Base-by-base conservation (phyloP, 148 eudicot species). In the Vaccinium macrocarpon region DNA sequence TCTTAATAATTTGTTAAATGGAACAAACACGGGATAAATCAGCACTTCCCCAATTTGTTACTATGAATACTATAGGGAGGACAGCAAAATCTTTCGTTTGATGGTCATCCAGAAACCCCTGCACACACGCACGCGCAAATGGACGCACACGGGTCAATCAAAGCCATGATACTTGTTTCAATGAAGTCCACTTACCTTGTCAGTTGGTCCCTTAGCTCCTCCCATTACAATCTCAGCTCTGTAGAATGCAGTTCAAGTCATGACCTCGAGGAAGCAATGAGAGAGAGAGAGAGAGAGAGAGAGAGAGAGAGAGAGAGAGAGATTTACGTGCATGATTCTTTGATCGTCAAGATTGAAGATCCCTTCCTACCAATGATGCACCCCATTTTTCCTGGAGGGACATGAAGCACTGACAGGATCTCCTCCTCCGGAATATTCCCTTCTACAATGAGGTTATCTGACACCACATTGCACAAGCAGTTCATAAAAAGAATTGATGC, bases 151-250 rank as follows among this genome's bases (percentile, higher is more conserved):
- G 14, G 76, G 46, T 49, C 2, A 72, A 74, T 23, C 70, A 74
- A 53, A 23, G 56, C 75, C 8, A 4, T 13, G 9, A 18, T 72
- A 46, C 42, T 25, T 82, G 57, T 75, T 59, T 49, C 52, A 21
- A 25, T 23, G 8, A 50, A 50, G 50, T 84, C 51, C 48, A 57
- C 97, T 85, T 82, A 96, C 97, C 99, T 94, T 96, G 85, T 96
- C 93, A 52, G 93, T 94, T 50, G 99, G 97, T 59, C 99, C 99
- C 86, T 92, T 96, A 6, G 89, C 86, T 73, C 97, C 99, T 91
- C 99, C 99, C 52, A 94, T 90, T 72, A 94, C 76, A 81, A 96
- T 93, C 80, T 96, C 99, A 82, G 99, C 97, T 85, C 99, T 96
- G 97, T 56, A 87, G 82, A 79, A 46, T 71, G 46, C 59, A 81